phyloP scores from a whole-genome alignment of 2,329 filamentous ascomycete genomes.

The Pyricularia pennisetigena region DNA sequence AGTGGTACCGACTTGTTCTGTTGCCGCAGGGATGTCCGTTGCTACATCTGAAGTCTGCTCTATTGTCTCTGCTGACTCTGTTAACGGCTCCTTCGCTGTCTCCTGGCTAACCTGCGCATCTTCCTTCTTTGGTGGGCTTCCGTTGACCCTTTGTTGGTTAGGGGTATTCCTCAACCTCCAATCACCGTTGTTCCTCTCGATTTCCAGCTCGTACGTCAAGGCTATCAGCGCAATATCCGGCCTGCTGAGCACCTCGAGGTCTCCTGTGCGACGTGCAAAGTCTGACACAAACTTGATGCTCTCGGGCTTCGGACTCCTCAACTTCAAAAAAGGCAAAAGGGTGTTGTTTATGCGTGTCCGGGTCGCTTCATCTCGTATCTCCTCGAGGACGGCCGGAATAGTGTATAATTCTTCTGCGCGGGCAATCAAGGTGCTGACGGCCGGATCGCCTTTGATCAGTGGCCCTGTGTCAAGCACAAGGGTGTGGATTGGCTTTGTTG shows the following conservation, averaged over 20 bases:
- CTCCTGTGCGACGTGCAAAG: constrained; percentile 84
- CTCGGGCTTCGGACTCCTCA: constrained; percentile 63
- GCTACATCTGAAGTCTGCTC: not conserved
- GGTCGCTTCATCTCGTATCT: constrained; percentile 81
- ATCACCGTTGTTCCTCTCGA: constrained; percentile 80
- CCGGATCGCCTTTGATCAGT: constrained; percentile 85
- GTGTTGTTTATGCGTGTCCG: constrained; percentile 73
- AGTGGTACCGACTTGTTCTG: constrained; percentile 5
- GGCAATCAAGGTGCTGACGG: constrained; percentile 70
- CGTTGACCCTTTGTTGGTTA: constrained; percentile 69
- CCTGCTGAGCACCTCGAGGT: constrained; percentile 76
- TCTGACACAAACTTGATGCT: constrained; percentile 73
- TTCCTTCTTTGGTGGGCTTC: constrained; percentile 44
- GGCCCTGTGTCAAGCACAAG: constrained; percentile 87
- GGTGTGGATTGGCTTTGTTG: constrained; percentile 64
- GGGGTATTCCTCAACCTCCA: constrained; percentile 74
- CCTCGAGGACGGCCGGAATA: constrained; percentile 73
- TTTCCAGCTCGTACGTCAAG: constrained; percentile 88
- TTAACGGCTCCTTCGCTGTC: constrained; percentile 5
- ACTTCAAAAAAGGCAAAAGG: constrained; percentile 72
- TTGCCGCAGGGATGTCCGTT: not conserved
- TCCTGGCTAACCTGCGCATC: constrained; percentile 9
- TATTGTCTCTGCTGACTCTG: not conserved
- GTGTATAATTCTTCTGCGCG: constrained; percentile 73
- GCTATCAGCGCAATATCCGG: constrained; percentile 87